A percentile compares a stretch with the other conserved stretches of the same genome.
Conservation (phyloP, 495 filamentous ascomycete species). For the Penicillium antarcticum region DNA sequence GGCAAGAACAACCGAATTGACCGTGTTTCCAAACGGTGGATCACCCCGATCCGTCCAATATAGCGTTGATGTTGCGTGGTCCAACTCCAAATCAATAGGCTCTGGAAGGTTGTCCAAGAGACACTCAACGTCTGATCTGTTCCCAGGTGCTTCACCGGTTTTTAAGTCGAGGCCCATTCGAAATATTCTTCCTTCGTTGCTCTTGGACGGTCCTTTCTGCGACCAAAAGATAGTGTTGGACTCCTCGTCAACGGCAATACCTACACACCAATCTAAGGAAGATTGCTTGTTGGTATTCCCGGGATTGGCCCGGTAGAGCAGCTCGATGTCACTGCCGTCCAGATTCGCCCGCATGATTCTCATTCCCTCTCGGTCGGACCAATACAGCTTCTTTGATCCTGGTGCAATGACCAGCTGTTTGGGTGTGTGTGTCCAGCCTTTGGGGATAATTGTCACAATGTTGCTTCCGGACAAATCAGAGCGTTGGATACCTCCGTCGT, state of each 20-base stretch:
- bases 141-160: neutral
- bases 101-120: conserved; percentile 6
- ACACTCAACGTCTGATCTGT: conserved; percentile 1
- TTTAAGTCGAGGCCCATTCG: neutral
- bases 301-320: neutral
- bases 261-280: neutral
- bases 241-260: conserved; percentile 5
- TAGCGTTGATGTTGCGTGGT: neutral
- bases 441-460: neutral
- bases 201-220: conserved; percentile 2
- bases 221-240: neutral
- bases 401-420: conserved; percentile 1
- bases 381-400: neutral
- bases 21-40: conserved; percentile 6
- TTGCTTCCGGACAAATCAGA: neutral
- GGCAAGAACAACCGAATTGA: conserved; percentile 3
- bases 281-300: neutral
- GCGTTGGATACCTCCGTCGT: conserved; percentile 5
- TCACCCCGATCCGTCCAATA: conserved; percentile 16
- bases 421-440: conserved; percentile 1
- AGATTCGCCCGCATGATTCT: conserved; percentile 2
- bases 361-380: conserved; percentile 4
- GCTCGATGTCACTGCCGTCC: conserved; percentile 6
- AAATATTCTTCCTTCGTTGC: neutral
- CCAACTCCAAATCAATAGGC: conserved; percentile 11